These are phyloP conservation scores for Karstenula rhodostoma DNA, from an alignment of 2,329 filamentous ascomycete species.

Conservation along the genomic window DNA sequence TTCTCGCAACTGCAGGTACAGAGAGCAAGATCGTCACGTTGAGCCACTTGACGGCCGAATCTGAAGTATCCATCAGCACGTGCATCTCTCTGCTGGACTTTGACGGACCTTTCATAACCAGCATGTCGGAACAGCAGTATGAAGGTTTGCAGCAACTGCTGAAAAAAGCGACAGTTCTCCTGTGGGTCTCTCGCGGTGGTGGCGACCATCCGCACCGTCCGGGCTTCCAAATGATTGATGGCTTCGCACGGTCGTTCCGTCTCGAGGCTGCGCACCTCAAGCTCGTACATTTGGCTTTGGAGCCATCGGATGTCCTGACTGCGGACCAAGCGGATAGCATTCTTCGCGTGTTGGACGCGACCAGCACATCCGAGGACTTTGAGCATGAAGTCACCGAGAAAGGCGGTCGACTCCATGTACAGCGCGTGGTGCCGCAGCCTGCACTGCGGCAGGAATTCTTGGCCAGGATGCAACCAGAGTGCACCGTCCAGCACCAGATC, in stretches of 20 bases:
- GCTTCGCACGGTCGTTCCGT: background rate
- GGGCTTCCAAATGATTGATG: background rate
- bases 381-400: constrained; percentile 7
- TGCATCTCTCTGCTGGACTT: background rate
- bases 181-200: background rate
- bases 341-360: background rate
- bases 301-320: background rate
- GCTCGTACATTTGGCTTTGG: background rate
- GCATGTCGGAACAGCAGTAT: background rate
- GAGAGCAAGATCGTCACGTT: background rate
- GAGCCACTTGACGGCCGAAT: background rate
- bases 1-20: background rate
- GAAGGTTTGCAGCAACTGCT: background rate
- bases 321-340: background rate
- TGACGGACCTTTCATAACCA: background rate
- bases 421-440: constrained; percentile 2
- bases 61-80: background rate
- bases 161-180: background rate
- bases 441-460: background rate
- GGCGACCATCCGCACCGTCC: background rate
- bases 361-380: background rate
- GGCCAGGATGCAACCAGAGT: background rate
- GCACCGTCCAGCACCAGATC: background rate
- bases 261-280: background rate
- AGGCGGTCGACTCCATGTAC: background rate